Base-by-base conservation (phyloP, 1,139 yeast species). In the Kodamaea ohmeri region DNA sequence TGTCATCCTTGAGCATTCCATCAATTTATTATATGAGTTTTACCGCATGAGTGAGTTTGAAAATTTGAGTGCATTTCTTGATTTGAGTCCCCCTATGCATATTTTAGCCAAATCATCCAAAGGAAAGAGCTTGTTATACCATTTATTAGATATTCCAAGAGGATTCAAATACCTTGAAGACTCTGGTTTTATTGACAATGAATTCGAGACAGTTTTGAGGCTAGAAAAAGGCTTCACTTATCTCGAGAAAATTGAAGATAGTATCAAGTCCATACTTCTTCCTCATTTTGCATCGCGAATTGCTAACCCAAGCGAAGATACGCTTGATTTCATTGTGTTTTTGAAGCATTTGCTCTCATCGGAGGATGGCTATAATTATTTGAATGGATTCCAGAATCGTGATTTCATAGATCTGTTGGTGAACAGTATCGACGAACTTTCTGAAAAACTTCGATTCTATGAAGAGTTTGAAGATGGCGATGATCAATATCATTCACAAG, bases 321-420 rank as follows among this genome's bases (percentile, higher is more conserved):
- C 26, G n/a, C 47, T 44, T 3, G 50, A 67, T n/a, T 88, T 90
- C 1, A 63, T 77, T 11, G 88, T 87, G 53, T 86, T 90, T 51
- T 87, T 87, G 57, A 87, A 88, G 32, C 85, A 83, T 50, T 63
- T 90, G 35, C 82, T 89, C 0, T 76, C 83, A 38, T 87, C 97
- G 0, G 86, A 79, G 43, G 94, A 86, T 44, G 97, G 97, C 0
- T 71, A 86, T 37, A 49, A 50, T 21, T 68, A 56, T 42, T 64
- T 69, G 48, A 56, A 57, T 22, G 49, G 47, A 20, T 56, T 51
- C 24, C 48, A 54, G 29, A 57, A 56, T 16, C 51, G 58, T 18
- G 44, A 47, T 6, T 65, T 57, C 40, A 46, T 68, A 4, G 65
- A 62, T 17, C 47, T 47, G 9, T 40, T 67, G 4, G 45, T 64